These are phyloP conservation scores for Schwanniomyces polymorphus DNA, from an alignment of 805 yeast genomes.

Conservation along the genomic window DNA sequence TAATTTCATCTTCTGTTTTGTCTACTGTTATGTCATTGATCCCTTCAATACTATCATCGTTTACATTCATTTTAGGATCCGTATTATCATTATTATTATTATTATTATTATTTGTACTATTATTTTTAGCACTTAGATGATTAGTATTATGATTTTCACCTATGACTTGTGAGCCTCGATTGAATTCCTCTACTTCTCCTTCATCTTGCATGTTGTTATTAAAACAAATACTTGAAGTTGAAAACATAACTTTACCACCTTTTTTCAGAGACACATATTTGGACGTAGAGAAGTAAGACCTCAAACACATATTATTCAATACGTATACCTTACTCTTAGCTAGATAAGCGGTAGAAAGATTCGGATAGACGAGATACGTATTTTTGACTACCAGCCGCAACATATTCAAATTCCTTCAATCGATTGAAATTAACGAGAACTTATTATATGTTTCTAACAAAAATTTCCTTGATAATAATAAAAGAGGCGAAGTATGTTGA, in stretches of 20 bases:
- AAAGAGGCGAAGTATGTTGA: not conserved
- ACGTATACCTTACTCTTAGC: not conserved
- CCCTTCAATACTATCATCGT: not conserved
- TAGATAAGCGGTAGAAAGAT: not conserved
- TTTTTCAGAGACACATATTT: not conserved
- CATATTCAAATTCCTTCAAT: not conserved
- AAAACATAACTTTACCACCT: not conserved
- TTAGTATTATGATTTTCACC: not conserved
- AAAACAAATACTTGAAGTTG: not conserved
- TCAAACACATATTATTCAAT: not conserved
- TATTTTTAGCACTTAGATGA: not conserved
- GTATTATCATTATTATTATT: not conserved
- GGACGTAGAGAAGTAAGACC: not conserved
- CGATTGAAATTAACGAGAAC: not conserved
- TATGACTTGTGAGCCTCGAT: no score
- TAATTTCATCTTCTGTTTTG: not conserved
- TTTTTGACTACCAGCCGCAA: not conserved
- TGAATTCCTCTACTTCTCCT: not conserved
- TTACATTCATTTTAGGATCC: not conserved
- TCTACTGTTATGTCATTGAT: not conserved
- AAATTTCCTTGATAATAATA: not conserved
- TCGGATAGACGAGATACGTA: not conserved
- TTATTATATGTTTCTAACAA: not conserved
- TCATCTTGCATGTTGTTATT: not conserved
- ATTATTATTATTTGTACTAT: not conserved